Base-by-base conservation (phyloP, 257 asterid genomes). In the Solanum dulcamara region DNA sequence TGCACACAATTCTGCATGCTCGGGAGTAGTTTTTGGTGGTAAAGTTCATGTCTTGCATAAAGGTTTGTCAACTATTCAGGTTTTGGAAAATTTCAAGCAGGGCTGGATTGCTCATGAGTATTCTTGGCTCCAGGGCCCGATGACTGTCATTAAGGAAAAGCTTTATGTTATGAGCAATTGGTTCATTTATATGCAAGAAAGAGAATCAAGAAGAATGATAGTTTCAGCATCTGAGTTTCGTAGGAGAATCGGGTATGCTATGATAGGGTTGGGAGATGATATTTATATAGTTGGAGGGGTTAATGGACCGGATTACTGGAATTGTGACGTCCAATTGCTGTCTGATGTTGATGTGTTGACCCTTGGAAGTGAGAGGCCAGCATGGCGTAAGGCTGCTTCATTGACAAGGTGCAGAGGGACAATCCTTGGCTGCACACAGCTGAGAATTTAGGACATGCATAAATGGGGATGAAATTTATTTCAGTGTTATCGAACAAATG, bases 211-310 rank as follows among this genome's bases (percentile, higher is more conserved):
- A 79, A 94, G 90, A 90, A 68, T 93, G 64, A 81, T 95, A 2
- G 90, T 87, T 60, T 92, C 97, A 24, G 98, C 99, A 35, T 93
- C 95, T 0, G 99, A 97, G 88, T 94, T 94, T 35, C 93, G 94
- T 10, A 67, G 94, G 77, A 94, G 95, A 89, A 97, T 97, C 22
- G 98, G 93, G 32, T 94, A 90, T 40, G 99, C 94, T 0, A 97
- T 97, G 98, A 89, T 91, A 8, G 99, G 99, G 14, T 81, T 90
- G 88, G 96, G 96, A 2, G 96, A 94, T 17, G 98, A 95, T 44
- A 94, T 97, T n/a, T 97, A 95, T 26, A 85, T 97, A 3, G 91
- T 97, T 13, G 99, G 99, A 81, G 99, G 99, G 62, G 98, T 97
- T 15, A 91, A 91, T 18, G 98, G 98, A 15, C 98, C 98, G 0